Evolutionary conservation across 2,329 filamentous ascomycete species (phyloP).

Genomic region (Cordyceps militaris): DNA sequence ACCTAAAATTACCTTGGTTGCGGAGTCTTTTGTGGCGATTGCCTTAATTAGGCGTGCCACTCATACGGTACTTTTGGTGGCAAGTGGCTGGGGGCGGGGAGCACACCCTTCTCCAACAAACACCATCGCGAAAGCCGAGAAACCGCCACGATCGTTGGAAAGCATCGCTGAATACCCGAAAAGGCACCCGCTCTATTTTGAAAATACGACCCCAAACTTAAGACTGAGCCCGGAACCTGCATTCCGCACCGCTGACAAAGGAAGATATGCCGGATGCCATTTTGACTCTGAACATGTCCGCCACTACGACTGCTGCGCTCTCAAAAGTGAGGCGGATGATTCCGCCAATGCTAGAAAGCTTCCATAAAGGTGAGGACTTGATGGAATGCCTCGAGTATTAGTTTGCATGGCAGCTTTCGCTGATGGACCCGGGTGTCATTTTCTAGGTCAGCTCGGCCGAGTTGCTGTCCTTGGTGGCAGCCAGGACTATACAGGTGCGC

Average conservation of each 20-base stretch:
- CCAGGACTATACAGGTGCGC: slow-evolving; percentile 92
- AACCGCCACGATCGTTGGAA: not conserved
- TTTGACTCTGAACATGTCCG: slow-evolving; percentile 47
- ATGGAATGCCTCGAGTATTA: not conserved
- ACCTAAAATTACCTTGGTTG: slow-evolving; percentile 17
- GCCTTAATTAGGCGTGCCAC: too few relatives aligned
- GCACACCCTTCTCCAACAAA: not conserved
- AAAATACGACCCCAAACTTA: not conserved
- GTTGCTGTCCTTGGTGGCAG: slow-evolving; percentile 93
- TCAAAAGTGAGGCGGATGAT: slow-evolving; percentile 81
- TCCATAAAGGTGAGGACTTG: slow-evolving; percentile 72
- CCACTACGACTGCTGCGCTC: slow-evolving; percentile 67
- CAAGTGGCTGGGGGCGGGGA: too few relatives aligned
- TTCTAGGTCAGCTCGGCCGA: slow-evolving; percentile 82
- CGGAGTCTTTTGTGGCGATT: not conserved
- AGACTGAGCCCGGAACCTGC: not conserved
- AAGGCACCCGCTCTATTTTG: not conserved
- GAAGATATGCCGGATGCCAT: slow-evolving; percentile 9
- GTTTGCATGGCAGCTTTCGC: not conserved
- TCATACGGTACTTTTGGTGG: too few relatives aligned
- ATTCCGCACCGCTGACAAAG: not conserved
- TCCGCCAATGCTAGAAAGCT: slow-evolving; percentile 88
- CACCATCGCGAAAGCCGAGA: not conserved
- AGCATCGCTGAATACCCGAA: not conserved
- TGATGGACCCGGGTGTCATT: not conserved